These are phyloP conservation scores for Chenopodium formosanum DNA, from an alignment of 148 eudicot genomes.

Conservation along the genomic window DNA sequence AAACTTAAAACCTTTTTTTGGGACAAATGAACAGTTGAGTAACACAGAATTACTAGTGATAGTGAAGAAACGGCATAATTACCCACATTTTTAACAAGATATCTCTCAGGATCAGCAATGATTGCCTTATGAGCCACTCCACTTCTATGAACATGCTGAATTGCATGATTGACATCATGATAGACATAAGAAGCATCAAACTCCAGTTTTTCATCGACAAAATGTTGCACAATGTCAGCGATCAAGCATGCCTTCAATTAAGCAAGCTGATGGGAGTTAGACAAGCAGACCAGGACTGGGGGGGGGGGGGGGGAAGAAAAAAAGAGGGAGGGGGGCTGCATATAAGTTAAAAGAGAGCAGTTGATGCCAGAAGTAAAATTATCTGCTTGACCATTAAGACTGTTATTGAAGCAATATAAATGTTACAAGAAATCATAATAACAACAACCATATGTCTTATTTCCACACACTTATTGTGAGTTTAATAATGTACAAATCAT, in stretches of 20 bases:
- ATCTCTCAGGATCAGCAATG: constrained; percentile 76
- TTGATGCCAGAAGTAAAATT: neutral
- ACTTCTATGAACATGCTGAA: constrained; percentile 91
- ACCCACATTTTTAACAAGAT: constrained; percentile 97
- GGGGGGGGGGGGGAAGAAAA: neutral
- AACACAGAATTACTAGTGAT: neutral
- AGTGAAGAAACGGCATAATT: constrained; percentile 11
- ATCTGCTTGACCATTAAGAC: neutral
- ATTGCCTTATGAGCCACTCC: constrained; percentile 87
- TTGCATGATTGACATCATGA: constrained; percentile 87
- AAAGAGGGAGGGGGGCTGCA: neutral
- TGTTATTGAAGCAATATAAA: no score
- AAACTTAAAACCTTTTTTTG: neutral
- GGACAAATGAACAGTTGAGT: neutral
- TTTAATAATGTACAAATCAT: neutral
- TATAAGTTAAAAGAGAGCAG: neutral
- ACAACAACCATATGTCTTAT: neutral
- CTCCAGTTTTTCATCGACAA: constrained; percentile 93
- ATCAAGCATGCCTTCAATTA: constrained; percentile 84
- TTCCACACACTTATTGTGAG: neutral
- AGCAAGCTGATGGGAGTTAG: constrained; percentile 21
- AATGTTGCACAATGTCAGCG: constrained; percentile 96
- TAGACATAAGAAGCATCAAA: constrained; percentile 92
- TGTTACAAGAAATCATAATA: neutral
- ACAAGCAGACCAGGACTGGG: neutral